Evolutionary conservation across 148 eudicot species (phyloP).

Genomic region (Camellia granthamiana): DNA sequence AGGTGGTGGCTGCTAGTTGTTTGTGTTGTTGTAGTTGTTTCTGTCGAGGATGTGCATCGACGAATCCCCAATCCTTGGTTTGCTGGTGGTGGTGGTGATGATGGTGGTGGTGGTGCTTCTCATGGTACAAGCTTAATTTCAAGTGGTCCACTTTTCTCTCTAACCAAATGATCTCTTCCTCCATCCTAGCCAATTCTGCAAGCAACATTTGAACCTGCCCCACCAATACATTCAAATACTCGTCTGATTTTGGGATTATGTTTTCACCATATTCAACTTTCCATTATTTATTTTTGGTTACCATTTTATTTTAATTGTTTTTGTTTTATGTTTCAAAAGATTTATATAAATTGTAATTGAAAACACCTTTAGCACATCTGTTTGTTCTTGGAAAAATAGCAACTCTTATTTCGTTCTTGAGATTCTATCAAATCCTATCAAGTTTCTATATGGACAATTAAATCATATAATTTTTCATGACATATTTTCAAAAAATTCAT

Average conservation of each 20-base stretch:
- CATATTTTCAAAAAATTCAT: too few species aligned
- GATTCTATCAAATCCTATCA: too few species aligned
- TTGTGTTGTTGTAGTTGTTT: slow-evolving; percentile 11
- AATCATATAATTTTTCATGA: too few species aligned
- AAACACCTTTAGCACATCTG: too few species aligned
- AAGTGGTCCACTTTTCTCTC: slow-evolving; percentile 56
- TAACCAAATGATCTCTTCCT: slow-evolving; percentile 71
- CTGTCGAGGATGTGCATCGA: slow-evolving; percentile 16
- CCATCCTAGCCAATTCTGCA: slow-evolving; percentile 64
- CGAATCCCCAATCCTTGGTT: slow-evolving; percentile 24
- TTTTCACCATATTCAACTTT: neutral
- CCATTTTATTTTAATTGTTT: too few species aligned
- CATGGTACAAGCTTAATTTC: slow-evolving; percentile 41
- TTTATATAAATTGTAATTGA: too few species aligned
- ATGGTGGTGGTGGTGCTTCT: slow-evolving; percentile 21
- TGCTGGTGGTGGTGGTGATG: slow-evolving; percentile 4
- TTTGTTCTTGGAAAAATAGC: too few species aligned
- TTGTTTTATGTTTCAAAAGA: too few species aligned
- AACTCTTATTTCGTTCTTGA: too few species aligned
- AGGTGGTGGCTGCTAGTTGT: neutral
- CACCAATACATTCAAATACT: neutral
- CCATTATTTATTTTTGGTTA: neutral
- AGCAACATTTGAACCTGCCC: slow-evolving; percentile 67
- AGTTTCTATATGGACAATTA: too few species aligned
- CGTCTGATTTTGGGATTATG: neutral